These are phyloP conservation scores for Craterostigma plantagineum DNA, from an alignment of 257 asterid species.

Conservation along the genomic window DNA sequence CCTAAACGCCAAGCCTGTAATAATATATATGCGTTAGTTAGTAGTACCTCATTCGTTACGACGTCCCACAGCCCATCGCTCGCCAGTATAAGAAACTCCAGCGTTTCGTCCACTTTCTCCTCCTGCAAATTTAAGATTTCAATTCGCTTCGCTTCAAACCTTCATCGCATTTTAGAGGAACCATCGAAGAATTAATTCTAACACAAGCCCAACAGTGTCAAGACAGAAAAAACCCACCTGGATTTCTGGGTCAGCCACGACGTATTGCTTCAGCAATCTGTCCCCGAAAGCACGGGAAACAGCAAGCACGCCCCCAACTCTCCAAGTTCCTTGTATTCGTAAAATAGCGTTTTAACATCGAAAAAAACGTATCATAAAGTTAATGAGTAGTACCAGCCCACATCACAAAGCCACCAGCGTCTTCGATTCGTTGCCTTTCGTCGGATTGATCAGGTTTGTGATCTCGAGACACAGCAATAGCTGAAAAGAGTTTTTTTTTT, in stretches of 20 bases:
- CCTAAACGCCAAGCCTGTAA: not conserved
- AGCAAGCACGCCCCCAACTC: constrained; percentile 83
- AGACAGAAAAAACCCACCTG: constrained; percentile 18
- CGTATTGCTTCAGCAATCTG: constrained; percentile 48
- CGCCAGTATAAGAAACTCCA: constrained; percentile 57
- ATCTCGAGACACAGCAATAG: constrained; percentile 59
- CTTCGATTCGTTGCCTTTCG: constrained; percentile 76
- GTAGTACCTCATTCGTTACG: constrained; percentile 46
- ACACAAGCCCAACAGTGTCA: too few relatives aligned
- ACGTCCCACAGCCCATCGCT: constrained; percentile 87
- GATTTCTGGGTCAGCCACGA: constrained; percentile 63
- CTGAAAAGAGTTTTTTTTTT: too few relatives aligned
- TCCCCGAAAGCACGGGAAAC: constrained; percentile 88
- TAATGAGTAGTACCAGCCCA: constrained; percentile 47
- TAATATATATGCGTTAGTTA: not conserved
- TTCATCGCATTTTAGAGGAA: not conserved
- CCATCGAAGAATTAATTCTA: too few relatives aligned
- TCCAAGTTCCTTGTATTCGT: constrained; percentile 55
- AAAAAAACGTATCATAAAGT: too few relatives aligned
- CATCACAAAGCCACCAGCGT: constrained; percentile 62
- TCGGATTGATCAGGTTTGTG: constrained; percentile 82
- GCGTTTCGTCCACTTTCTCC: constrained; percentile 59
- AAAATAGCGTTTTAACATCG: too few relatives aligned
- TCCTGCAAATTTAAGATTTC: constrained; percentile 5
- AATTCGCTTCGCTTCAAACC: not conserved